A percentile compares a stretch with the other conserved stretches of the same genome.
Evolutionary conservation across 1,284 basidiomycete species (phyloP).

Genomic region (Ganoderma resinaceum): DNA sequence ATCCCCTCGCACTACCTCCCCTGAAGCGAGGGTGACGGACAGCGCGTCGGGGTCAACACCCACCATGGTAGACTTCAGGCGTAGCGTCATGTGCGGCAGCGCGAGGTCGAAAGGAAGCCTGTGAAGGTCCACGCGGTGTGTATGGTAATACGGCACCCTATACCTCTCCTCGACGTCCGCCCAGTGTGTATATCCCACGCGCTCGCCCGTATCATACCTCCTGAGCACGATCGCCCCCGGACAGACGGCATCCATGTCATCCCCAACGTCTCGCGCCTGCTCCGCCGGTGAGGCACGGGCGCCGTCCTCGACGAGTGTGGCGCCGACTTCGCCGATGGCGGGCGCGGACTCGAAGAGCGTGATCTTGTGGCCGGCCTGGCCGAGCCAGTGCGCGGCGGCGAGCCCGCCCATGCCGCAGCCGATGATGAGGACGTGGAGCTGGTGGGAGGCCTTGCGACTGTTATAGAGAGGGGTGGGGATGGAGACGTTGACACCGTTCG

Average conservation of each 20-base stretch:
- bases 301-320: conserved; percentile 54
- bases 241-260: conserved; percentile 44
- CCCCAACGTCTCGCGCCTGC: conserved; percentile 46
- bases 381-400: conserved; percentile 51
- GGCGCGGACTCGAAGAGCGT: conserved; percentile 53
- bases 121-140: conserved; percentile 66
- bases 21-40: conserved; percentile 45
- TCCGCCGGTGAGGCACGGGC: conserved; percentile 51
- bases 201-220: conserved; percentile 49
- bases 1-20: conserved; percentile 48
- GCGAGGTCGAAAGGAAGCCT: conserved; percentile 57
- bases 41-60: conserved; percentile 47
- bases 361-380: conserved; percentile 52
- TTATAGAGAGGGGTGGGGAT: conserved; percentile 33
- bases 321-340: conserved; percentile 54
- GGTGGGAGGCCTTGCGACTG: conserved; percentile 41
- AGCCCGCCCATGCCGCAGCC: conserved; percentile 58
- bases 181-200: conserved; percentile 52
- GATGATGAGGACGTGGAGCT: conserved; percentile 52
- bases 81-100: conserved; percentile 51
- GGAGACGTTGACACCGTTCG: conserved; percentile 30
- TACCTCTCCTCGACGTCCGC: conserved; percentile 46
- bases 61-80: conserved; percentile 50
- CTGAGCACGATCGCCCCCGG: conserved; percentile 51
- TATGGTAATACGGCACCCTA: conserved; percentile 55